Evolutionary conservation across 495 filamentous ascomycete species (phyloP).

Genomic region (Cetradonia linearis): DNA sequence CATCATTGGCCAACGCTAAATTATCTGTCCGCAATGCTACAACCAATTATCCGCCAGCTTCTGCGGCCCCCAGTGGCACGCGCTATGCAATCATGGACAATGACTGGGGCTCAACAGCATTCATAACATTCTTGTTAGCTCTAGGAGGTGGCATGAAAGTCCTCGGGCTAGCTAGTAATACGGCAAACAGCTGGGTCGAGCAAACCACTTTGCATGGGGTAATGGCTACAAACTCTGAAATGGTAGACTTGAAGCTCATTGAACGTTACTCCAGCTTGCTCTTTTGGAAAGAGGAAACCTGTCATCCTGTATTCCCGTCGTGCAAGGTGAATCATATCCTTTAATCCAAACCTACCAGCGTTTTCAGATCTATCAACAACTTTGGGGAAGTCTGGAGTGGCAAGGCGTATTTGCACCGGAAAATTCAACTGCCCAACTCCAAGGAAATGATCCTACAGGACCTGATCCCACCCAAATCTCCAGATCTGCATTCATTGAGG

Average conservation of each 20-base stretch:
- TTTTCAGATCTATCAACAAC: slow-evolving; percentile 28
- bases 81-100: slow-evolving; percentile 30
- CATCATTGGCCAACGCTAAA: not conserved
- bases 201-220: slow-evolving; percentile 28
- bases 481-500: slow-evolving; percentile 30
- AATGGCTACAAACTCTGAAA: not conserved
- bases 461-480: slow-evolving; percentile 29
- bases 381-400: slow-evolving; percentile 31
- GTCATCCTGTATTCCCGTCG: slow-evolving; percentile 31
- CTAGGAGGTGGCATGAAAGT: slow-evolving; percentile 28
- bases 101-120: slow-evolving; percentile 30
- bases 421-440: slow-evolving; percentile 27
- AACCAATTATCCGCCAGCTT: slow-evolving; percentile 7
- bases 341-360: slow-evolving; percentile 30
- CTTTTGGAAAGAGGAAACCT: slow-evolving; percentile 30
- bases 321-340: slow-evolving; percentile 29
- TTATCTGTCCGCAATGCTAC: slow-evolving; percentile 3
- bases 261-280: slow-evolving; percentile 20
- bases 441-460: slow-evolving; percentile 30
- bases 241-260: not conserved
- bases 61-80: slow-evolving; percentile 4
- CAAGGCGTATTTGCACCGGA: slow-evolving; percentile 31
- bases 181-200: slow-evolving; percentile 30
- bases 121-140: slow-evolving; percentile 30
- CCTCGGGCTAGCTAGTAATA: slow-evolving; percentile 29